Percentiles rank a stretch among this genome's conserved stretches.
These are phyloP conservation scores for Apiospora marii DNA, from an alignment of 2,329 filamentous ascomycete species.

Conservation along the genomic window DNA sequence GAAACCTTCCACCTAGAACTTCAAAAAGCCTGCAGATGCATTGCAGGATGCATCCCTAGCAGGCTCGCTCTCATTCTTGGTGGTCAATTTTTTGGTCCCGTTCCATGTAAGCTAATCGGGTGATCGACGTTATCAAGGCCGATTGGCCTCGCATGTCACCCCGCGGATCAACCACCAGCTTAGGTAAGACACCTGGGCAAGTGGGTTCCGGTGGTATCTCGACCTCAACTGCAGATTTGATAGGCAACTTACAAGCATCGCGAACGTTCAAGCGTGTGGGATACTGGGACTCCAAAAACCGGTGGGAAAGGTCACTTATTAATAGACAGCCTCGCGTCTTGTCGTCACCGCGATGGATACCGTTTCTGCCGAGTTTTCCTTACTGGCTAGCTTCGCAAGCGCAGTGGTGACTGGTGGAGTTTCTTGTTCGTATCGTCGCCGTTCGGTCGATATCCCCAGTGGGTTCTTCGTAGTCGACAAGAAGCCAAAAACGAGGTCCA, in stretches of 20 bases:
- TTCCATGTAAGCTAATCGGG: neutral
- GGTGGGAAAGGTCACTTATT: neutral
- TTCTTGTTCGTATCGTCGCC: neutral
- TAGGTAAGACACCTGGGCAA: slow-evolving; percentile 15
- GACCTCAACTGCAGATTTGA: neutral
- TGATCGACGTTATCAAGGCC: neutral
- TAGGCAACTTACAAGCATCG: slow-evolving; percentile 15
- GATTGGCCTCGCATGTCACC: neutral
- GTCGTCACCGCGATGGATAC: slow-evolving; percentile 3
- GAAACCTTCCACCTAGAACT: neutral
- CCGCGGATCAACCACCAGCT: neutral
- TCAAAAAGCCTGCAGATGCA: neutral
- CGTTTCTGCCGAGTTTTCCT: slow-evolving; percentile 8
- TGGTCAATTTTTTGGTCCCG: neutral
- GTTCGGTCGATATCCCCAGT: neutral
- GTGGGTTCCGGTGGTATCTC: slow-evolving; percentile 5
- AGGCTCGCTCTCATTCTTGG: neutral
- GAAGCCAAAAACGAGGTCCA: slow-evolving; percentile 2
- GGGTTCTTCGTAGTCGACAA: slow-evolving; percentile 7
- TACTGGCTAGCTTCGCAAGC: neutral
- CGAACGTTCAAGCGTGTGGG: neutral
- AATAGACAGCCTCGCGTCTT: slow-evolving; percentile 15
- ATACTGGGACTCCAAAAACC: neutral
- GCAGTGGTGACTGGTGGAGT: slow-evolving; percentile 5
- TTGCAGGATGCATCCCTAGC: neutral